Percentiles rank a stretch among this genome's conserved stretches.
These are phyloP conservation scores for Neurospora cerealis DNA, from an alignment of 495 filamentous ascomycete species.

Conservation along the genomic window DNA sequence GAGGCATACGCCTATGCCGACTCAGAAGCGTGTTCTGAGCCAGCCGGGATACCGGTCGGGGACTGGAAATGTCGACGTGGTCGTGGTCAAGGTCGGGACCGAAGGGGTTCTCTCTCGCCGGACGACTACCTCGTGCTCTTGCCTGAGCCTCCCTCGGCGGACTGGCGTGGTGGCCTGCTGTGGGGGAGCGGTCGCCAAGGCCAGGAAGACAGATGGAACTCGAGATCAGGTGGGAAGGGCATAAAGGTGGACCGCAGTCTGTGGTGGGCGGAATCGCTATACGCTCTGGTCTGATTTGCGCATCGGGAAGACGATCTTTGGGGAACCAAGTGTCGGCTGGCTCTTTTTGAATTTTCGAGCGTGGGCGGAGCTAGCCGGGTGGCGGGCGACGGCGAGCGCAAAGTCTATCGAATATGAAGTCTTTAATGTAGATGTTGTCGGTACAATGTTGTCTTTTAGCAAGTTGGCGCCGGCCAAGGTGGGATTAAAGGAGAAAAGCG, in stretches of 20 bases:
- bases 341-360: background rate
- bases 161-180: background rate
- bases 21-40: conserved; percentile 43
- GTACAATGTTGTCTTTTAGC: background rate
- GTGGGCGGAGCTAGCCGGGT: background rate
- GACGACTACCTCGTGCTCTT: background rate
- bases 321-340: background rate
- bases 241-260: background rate
- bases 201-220: background rate
- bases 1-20: conserved; percentile 58
- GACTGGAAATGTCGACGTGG: conserved; percentile 1
- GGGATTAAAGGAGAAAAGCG: conserved; percentile 15
- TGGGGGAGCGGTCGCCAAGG: background rate
- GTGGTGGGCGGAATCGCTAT: background rate
- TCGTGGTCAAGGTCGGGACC: background rate
- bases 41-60: conserved; percentile 21
- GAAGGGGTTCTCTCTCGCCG: background rate
- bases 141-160: background rate
- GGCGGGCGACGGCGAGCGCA: background rate
- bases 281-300: background rate
- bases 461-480: background rate
- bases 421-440: background rate
- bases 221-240: background rate
- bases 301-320: background rate
- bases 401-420: background rate